A percentile compares a stretch with the other conserved stretches of the same genome.
Evolutionary conservation across 1,139 yeast species (phyloP).

Genomic region (Groenewaldozyma sp.): DNA sequence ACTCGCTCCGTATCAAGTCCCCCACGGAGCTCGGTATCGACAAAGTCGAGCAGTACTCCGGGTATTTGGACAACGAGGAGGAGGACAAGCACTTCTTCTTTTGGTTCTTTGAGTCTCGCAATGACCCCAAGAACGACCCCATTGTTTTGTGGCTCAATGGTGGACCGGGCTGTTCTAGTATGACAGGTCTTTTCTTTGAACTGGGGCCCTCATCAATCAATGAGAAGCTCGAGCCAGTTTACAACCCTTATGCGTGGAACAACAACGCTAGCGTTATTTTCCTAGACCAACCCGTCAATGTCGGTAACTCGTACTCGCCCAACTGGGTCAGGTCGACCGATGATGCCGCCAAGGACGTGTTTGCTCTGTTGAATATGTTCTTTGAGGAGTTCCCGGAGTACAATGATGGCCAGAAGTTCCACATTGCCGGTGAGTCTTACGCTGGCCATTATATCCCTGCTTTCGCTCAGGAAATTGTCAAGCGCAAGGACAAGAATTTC

Average conservation of each 20-base stretch:
- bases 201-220: slow-evolving; percentile 54
- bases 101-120: slow-evolving; percentile 67
- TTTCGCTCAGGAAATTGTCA: slow-evolving; percentile 77
- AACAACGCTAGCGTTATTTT: slow-evolving; percentile 58
- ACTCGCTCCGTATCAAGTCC: slow-evolving; percentile 14
- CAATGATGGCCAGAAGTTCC: slow-evolving; percentile 55
- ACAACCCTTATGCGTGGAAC: slow-evolving; percentile 64
- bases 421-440: slow-evolving; percentile 94
- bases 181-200: slow-evolving; percentile 60
- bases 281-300: slow-evolving; percentile 67
- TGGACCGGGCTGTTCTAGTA: slow-evolving; percentile 67
- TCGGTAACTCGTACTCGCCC: slow-evolving; percentile 64
- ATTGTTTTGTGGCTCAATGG: slow-evolving; percentile 65
- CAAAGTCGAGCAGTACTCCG: slow-evolving; percentile 55
- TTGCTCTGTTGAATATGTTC: slow-evolving; percentile 81
- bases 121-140: slow-evolving; percentile 56
- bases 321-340: slow-evolving; percentile 26
- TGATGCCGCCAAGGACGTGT: slow-evolving; percentile 89
- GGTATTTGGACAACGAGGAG: slow-evolving; percentile 61
- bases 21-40: slow-evolving; percentile 66
- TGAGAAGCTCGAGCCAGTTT: slow-evolving; percentile 40
- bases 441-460: slow-evolving; percentile 97
- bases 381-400: slow-evolving; percentile 87
- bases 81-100: slow-evolving; percentile 81
- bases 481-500: slow-evolving; percentile 71